phyloP scores from a whole-genome alignment of 345 rosid genomes.

The Cardamine occulta region DNA sequence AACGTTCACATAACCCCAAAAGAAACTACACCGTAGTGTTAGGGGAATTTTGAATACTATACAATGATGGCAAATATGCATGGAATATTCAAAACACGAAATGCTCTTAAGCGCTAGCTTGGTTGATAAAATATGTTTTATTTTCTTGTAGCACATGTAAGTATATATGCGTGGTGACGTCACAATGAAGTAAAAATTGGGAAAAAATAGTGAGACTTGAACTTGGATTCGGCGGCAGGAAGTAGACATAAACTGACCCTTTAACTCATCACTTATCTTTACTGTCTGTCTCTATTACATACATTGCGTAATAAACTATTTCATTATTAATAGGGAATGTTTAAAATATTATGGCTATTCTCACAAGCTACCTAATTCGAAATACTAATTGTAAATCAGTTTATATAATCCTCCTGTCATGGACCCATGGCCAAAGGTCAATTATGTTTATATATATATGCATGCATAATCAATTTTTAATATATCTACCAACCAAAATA shows the following conservation, averaged over 20 bases:
- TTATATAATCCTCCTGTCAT: constrained; percentile 16
- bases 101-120: neutral
- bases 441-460: neutral
- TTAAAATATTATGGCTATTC: constrained; percentile 11
- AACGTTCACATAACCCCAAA: neutral
- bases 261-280: constrained; percentile 31
- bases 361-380: constrained; percentile 35
- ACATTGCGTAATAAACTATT: constrained; percentile 38
- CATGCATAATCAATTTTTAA: neutral
- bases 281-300: constrained; percentile 39
- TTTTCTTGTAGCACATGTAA: neutral
- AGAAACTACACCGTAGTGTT: neutral
- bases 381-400: neutral
- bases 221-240: constrained; percentile 45
- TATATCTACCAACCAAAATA: neutral
- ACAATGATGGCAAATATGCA: neutral
- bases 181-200: constrained; percentile 10
- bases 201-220: constrained; percentile 15
- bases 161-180: constrained; percentile 5
- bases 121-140: neutral
- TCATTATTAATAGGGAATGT: neutral
- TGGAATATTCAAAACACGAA: neutral
- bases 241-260: constrained; percentile 45
- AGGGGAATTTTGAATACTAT: neutral
- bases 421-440: constrained; percentile 11